Conservation (phyloP, 73 alveolate species). For the Stentor coeruleus region DNA sequence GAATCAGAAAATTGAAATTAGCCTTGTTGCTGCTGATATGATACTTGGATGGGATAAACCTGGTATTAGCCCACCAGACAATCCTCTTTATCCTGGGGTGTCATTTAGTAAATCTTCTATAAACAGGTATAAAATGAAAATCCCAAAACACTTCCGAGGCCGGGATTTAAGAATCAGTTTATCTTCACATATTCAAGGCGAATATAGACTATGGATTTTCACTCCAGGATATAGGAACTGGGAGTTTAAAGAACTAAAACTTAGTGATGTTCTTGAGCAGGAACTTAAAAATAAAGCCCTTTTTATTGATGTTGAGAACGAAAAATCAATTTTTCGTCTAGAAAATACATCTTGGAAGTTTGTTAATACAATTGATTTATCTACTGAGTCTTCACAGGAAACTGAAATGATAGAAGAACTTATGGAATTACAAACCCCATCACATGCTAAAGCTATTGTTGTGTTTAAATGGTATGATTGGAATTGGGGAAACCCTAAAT, state of each 20-base stretch:
- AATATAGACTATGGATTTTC: background rate
- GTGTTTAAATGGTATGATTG: slow-evolving; percentile 5
- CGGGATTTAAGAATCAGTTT: background rate
- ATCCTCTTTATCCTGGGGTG: background rate
- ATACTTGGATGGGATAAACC: slow-evolving; percentile 13
- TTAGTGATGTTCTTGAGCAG: background rate
- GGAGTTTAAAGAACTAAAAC: slow-evolving; percentile 18
- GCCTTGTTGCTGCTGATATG: background rate
- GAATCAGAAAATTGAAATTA: background rate
- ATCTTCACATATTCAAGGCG: background rate
- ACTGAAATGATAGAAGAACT: background rate
- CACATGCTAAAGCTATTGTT: background rate
- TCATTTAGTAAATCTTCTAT: background rate
- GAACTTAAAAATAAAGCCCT: background rate
- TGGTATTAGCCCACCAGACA: background rate
- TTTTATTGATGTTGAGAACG: background rate
- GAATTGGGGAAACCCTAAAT: background rate
- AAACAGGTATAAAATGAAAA: background rate
- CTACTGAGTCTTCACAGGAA: background rate
- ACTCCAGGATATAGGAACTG: slow-evolving; percentile 20
- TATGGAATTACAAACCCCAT: background rate
- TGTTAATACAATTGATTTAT: background rate
- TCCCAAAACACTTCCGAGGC: background rate
- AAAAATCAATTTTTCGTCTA: background rate
- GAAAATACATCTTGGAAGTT: background rate